Percentiles rank a stretch among this genome's conserved stretches.
These are phyloP conservation scores for Fusarium domesticum DNA, from an alignment of 2,329 filamentous ascomycete genomes.

Conservation along the genomic window DNA sequence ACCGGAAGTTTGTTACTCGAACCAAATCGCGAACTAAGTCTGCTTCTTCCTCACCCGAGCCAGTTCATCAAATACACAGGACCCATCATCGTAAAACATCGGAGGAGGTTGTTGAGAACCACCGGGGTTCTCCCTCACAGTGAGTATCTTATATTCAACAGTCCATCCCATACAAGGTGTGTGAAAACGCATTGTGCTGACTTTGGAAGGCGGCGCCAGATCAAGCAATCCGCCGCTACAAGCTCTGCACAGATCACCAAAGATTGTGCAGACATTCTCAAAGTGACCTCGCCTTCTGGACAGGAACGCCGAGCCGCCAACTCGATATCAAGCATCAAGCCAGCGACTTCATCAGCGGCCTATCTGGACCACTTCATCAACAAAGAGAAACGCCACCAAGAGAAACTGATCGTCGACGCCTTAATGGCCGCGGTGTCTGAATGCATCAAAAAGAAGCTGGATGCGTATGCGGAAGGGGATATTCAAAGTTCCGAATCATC, in stretches of 20 bases:
- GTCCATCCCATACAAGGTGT: too few species aligned
- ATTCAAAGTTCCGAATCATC: neutral
- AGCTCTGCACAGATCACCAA: neutral
- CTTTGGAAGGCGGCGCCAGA: neutral
- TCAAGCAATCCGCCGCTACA: neutral
- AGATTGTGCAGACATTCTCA: neutral
- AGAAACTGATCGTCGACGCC: neutral
- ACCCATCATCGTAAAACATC: neutral
- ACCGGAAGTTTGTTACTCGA: neutral
- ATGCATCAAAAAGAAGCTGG: neutral
- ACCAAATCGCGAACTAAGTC: neutral
- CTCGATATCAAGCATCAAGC: neutral
- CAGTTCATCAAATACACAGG: neutral
- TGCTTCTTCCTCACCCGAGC: neutral
- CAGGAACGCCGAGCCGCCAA: neutral
- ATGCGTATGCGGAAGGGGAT: neutral
- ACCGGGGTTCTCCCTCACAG: neutral
- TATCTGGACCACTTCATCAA: neutral
- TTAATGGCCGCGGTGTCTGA: neutral
- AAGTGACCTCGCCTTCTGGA: neutral
- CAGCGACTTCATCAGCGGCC: neutral
- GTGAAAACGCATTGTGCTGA: too few species aligned
- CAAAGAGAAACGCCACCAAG: neutral
- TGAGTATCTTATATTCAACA: neutral
- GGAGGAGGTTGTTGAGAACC: neutral